Evolutionary conservation across 2,329 filamentous ascomycete genomes (phyloP), one percentile per base, ranked within the genome.

Genomic region (Tolypocladium cylindrosporum): DNA sequence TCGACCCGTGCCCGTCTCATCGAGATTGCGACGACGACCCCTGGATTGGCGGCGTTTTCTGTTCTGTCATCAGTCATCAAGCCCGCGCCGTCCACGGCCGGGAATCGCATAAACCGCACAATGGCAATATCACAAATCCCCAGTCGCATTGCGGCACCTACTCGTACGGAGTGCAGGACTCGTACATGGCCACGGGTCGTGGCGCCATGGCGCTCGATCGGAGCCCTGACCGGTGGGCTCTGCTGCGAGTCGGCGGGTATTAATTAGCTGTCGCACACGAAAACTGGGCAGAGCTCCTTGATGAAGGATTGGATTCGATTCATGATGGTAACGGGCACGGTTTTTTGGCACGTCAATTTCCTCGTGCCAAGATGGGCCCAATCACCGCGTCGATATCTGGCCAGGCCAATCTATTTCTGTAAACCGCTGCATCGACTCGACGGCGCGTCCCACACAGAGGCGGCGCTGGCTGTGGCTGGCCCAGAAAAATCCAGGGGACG

Each of bases 1-100:
- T 56, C 41, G 45, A 40, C 53, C 51, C 14, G 21, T 52, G 55
- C 13, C 8, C 52, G 55, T 52, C 45, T 57, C 55, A 43, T 59
- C 54, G 41, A 56, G 37, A 56, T 56, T 56, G 48, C 45, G 45
- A 27, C 27, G 21, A 34, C 14, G 40, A 8, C 41, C 54, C 41
- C 27, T 37, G 41, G 24, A 6, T 14, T 14, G 11, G 27, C 45
- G 45, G 45, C 45, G 27, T 34, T n/a, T 16, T n/a, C 7, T 31
- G 45, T 8, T 9, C 45, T 31, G 27, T 31, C 27, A 2, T 10
- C n/a, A 16, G 24, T 14, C 21, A 31, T 4, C 24, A 31, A 31
- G 45, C 24, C 37, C 31, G 52, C 21, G 24, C 52, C 21, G 4
- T 19, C 21, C 13, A 21, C 9, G 43, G 21, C 45, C 37, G 24